Conservation (phyloP, 2,329 filamentous ascomycete species). For the Aspergillus nomiae region DNA sequence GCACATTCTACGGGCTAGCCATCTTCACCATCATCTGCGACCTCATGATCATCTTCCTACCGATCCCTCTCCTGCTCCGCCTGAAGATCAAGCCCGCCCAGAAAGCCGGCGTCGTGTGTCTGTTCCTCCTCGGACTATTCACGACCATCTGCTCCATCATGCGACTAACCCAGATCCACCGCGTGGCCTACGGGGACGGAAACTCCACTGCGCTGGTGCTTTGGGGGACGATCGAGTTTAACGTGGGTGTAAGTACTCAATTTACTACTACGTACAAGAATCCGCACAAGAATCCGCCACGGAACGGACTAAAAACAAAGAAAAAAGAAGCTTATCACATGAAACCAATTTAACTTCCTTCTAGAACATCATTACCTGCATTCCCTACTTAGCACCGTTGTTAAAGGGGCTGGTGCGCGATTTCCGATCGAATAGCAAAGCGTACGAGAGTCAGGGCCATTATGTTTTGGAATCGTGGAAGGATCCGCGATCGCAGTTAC, state of each 20-base stretch:
- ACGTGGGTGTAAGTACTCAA: conserved; percentile 51
- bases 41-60: conserved; percentile 52
- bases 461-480: conserved; percentile 30
- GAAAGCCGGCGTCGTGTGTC: conserved; percentile 54
- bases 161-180: conserved; percentile 54
- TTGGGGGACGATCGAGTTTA: conserved; percentile 61
- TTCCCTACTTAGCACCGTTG: conserved; percentile 36
- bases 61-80: conserved; percentile 53
- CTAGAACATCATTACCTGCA: conserved; percentile 38
- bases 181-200: conserved; percentile 53
- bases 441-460: conserved; percentile 31
- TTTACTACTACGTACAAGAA: background rate
- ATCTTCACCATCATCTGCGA: conserved; percentile 56
- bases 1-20: conserved; percentile 56
- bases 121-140: conserved; percentile 58
- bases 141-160: conserved; percentile 59
- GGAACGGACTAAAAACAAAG: background rate
- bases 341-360: background rate
- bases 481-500: conserved; percentile 6
- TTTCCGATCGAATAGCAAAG: conserved; percentile 32
- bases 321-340: background rate
- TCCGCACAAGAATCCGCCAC: background rate
- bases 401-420: conserved; percentile 27
- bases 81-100: conserved; percentile 52
- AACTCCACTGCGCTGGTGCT: conserved; percentile 59